Conservation (phyloP, 768 basidiomycete species). For the Pleurotus salmoneostramineus region DNA sequence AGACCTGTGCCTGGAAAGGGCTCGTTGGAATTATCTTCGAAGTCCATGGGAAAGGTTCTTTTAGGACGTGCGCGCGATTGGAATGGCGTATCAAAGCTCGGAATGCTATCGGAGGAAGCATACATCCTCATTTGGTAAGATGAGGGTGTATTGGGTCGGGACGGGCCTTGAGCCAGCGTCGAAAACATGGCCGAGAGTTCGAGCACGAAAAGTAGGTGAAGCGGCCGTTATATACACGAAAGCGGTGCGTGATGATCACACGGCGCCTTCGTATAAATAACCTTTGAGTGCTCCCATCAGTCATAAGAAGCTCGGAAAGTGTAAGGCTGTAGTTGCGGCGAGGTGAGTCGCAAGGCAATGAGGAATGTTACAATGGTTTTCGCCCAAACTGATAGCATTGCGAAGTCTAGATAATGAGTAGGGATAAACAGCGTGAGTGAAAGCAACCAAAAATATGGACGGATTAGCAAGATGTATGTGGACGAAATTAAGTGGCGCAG, state of each 20-base stretch:
- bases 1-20: not conserved
- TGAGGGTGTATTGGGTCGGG: not conserved
- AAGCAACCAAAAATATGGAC: not conserved
- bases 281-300: no score
- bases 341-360: no score
- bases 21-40: not conserved
- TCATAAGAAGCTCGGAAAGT: no score
- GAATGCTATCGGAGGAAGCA: not conserved
- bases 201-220: not conserved
- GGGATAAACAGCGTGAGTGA: not conserved
- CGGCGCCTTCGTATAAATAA: no score
- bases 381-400: not conserved
- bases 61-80: not conserved
- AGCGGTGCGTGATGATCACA: no score
- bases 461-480: not conserved
- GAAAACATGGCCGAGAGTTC: not conserved
- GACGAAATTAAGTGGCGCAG: not conserved
- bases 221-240: not conserved
- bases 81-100: not conserved
- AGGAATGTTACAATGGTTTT: no score
- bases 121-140: not conserved
- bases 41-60: not conserved
- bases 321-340: no score
- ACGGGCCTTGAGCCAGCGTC: not conserved
- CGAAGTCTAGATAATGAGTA: constrained; percentile 1